phyloP scores from a whole-genome alignment of 306 rosid species.

The Ochetophila trinervis region DNA sequence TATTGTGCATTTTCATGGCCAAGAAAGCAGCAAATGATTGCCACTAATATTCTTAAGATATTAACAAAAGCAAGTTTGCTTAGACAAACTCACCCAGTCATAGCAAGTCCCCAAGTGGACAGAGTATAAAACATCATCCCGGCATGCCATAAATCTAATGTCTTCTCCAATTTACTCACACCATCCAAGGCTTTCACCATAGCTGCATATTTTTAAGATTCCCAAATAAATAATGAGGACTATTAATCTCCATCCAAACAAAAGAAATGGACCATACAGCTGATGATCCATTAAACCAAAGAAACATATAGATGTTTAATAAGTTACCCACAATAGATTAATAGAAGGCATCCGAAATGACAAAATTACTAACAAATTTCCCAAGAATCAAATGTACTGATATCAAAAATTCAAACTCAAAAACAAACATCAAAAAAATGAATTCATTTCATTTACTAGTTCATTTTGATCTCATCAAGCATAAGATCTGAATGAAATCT shows the following conservation, averaged over 20 bases:
- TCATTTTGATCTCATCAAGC: neutral
- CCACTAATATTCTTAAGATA: neutral
- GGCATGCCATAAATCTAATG: slow-evolving; percentile 75
- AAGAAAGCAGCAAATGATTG: slow-evolving; percentile 1
- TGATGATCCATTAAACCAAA: too few relatives aligned
- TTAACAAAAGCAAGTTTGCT: neutral
- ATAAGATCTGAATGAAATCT: neutral
- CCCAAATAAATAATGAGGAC: slow-evolving; percentile 18
- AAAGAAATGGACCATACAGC: slow-evolving; percentile 1
- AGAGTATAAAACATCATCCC: slow-evolving; percentile 75
- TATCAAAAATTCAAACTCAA: slow-evolving; percentile 10
- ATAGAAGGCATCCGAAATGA: neutral
- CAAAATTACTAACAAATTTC: neutral
- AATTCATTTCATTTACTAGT: slow-evolving; percentile 9
- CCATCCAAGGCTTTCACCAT: slow-evolving; percentile 62
- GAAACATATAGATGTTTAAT: neutral
- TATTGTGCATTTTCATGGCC: neutral
- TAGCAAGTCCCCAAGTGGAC: slow-evolving; percentile 97
- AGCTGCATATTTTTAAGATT: slow-evolving; percentile 46
- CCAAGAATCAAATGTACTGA: neutral
- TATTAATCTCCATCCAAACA: slow-evolving; percentile 15
- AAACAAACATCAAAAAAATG: slow-evolving; percentile 7
- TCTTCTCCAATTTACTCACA: slow-evolving; percentile 63
- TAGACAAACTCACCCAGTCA: slow-evolving; percentile 58
- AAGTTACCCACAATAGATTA: neutral